Percentiles rank a stretch among this genome's conserved stretches.
Conservation (phyloP, 2,329 filamentous ascomycete genomes). For the Fusarium succisae region DNA sequence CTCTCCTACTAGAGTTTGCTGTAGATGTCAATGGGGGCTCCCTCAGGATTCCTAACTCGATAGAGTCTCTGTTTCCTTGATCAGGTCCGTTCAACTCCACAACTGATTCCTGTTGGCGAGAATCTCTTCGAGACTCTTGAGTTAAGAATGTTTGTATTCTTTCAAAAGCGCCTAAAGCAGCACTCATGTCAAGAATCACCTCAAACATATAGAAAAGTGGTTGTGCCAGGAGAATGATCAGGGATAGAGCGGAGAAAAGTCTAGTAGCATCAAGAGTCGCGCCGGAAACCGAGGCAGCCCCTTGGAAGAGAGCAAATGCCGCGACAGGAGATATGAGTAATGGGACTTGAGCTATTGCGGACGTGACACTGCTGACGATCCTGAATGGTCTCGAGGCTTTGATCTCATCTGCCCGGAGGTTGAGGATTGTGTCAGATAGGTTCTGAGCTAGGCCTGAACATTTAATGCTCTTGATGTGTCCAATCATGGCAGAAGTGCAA, state of each 20-base stretch:
- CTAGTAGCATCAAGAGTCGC: conserved; percentile 45
- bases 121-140: conserved; percentile 41
- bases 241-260: conserved; percentile 55
- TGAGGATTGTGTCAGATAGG: conserved; percentile 42
- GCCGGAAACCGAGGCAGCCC: conserved; percentile 41
- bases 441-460: conserved; percentile 51
- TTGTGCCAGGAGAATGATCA: conserved; percentile 50
- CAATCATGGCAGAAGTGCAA: conserved; percentile 48
- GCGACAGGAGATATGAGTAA: conserved; percentile 48
- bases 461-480: conserved; percentile 55
- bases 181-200: conserved; percentile 49
- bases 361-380: conserved; percentile 47
- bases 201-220: conserved; percentile 54
- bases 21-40: not conserved
- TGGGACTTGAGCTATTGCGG: conserved; percentile 48
- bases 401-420: conserved; percentile 49
- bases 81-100: not conserved
- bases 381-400: conserved; percentile 49
- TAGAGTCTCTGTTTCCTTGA: not conserved
- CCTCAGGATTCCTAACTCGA: conserved; percentile 12
- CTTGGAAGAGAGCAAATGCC: conserved; percentile 52
- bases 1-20: too few relatives aligned
- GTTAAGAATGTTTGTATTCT: conserved; percentile 52
- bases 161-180: conserved; percentile 52
- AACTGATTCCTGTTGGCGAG: conserved; percentile 10